These are phyloP conservation scores for Rhodotorula sp. DNA, from an alignment of 1,284 basidiomycete genomes.

Conservation along the genomic window DNA sequence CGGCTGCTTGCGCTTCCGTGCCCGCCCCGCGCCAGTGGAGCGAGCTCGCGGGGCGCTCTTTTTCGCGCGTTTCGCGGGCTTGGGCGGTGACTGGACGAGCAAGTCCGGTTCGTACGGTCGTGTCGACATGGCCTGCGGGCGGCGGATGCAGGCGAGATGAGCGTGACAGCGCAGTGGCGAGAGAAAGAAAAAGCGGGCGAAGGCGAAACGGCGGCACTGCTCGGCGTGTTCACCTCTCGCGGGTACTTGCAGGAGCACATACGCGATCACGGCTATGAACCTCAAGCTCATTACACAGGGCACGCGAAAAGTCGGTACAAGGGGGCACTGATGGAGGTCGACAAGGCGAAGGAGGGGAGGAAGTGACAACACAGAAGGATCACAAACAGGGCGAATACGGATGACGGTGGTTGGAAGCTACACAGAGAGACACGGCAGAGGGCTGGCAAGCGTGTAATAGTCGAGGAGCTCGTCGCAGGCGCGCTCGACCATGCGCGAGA, in stretches of 20 bases:
- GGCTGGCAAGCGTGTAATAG: too few species aligned
- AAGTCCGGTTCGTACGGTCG: background rate
- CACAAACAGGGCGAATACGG: background rate
- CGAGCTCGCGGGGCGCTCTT: background rate
- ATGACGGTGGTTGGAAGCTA: background rate
- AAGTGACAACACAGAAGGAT: background rate
- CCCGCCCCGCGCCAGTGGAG: background rate
- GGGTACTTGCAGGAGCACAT: too few species aligned
- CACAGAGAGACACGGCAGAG: background rate
- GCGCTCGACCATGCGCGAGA: slow-evolving; percentile 11
- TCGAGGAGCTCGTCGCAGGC: slow-evolving; percentile 13
- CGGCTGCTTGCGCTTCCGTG: background rate
- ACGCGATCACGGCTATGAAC: too few species aligned
- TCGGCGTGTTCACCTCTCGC: too few species aligned
- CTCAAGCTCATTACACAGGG: too few species aligned
- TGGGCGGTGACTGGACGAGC: background rate
- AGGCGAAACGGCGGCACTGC: background rate
- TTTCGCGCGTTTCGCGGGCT: background rate
- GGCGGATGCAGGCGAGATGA: background rate
- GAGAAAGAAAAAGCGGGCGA: background rate
- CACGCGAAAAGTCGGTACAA: background rate
- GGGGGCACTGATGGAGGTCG: background rate
- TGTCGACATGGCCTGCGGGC: background rate
- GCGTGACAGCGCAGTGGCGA: background rate
- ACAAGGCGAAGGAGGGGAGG: background rate